Evolutionary conservation across 495 filamentous ascomycete genomes (phyloP).

Genomic region (Penicillium parvum): DNA sequence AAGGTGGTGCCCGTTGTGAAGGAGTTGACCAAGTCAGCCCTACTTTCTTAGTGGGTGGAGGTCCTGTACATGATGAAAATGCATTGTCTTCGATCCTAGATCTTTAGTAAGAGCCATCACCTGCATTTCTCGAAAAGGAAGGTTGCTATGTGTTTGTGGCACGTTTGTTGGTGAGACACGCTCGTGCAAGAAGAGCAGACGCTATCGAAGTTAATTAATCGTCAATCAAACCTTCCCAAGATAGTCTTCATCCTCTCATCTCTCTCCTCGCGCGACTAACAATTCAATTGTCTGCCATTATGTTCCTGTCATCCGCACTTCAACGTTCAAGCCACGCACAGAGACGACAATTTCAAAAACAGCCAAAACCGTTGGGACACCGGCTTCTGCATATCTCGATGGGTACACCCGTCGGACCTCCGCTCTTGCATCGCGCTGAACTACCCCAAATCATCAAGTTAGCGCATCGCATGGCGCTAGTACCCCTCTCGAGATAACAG

Average conservation of each 20-base stretch:
- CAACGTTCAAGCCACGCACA: not conserved
- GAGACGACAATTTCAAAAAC: not conserved
- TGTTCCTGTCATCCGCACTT: not conserved
- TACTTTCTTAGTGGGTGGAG: constrained; percentile 39
- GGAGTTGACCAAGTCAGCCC: constrained; percentile 48
- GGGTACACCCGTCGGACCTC: constrained; percentile 14
- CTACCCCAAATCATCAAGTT: not conserved
- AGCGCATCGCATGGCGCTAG: too few relatives aligned
- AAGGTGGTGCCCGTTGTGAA: constrained; percentile 42
- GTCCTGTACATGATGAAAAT: not conserved
- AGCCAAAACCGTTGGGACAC: constrained; percentile 5
- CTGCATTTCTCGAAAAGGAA: too few relatives aligned
- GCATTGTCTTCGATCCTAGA: too few relatives aligned
- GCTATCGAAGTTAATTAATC: too few relatives aligned
- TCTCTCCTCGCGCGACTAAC: too few relatives aligned
- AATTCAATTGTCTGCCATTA: not conserved
- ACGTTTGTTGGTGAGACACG: too few relatives aligned
- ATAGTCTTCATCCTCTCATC: too few relatives aligned
- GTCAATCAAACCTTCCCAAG: not conserved
- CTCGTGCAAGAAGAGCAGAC: too few relatives aligned
- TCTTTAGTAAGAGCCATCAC: too few relatives aligned
- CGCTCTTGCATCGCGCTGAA: constrained; percentile 7
- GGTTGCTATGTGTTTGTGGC: too few relatives aligned
- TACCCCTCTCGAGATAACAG: constrained; percentile 12
- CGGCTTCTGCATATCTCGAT: not conserved